Percentiles rank a stretch among this genome's conserved stretches.
Conservation (phyloP, 805 yeast species). For the Wickerhamiella azyma region DNA sequence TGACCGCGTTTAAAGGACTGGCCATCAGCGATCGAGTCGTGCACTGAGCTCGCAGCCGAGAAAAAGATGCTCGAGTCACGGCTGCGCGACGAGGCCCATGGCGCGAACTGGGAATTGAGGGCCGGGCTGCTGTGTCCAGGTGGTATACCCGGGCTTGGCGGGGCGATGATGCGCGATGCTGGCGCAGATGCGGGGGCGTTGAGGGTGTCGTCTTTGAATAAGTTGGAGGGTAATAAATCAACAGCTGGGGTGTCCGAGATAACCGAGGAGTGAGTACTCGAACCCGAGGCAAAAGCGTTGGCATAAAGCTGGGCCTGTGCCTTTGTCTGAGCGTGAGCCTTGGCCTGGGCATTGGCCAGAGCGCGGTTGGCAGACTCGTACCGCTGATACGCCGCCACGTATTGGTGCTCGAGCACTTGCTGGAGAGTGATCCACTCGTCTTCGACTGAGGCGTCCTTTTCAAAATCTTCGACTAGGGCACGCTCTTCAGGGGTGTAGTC, state of each 20-base stretch:
- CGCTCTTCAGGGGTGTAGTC: constrained; percentile 14
- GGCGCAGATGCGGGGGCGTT: neutral
- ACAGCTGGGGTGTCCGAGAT: neutral
- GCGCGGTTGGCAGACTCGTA: constrained; percentile 22
- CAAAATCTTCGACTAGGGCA: constrained; percentile 17
- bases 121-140: neutral
- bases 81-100: neutral
- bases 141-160: neutral
- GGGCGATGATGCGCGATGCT: neutral
- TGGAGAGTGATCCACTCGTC: constrained; percentile 26
- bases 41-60: neutral
- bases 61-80: constrained; percentile 8
- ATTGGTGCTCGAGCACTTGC: constrained; percentile 25
- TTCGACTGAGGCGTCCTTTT: constrained; percentile 23
- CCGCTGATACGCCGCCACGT: constrained; percentile 24
- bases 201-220: constrained; percentile 6
- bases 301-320: constrained; percentile 10
- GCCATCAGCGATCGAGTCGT: neutral
- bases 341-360: constrained; percentile 13
- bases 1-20: neutral
- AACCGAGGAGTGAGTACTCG: constrained; percentile 5
- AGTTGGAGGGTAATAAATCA: neutral
- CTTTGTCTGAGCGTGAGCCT: constrained; percentile 13
- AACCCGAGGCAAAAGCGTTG: constrained; percentile 2
- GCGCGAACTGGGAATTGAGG: neutral